phyloP scores from a whole-genome alignment of 2,329 filamentous ascomycete species.

The Eutypella sp. region DNA sequence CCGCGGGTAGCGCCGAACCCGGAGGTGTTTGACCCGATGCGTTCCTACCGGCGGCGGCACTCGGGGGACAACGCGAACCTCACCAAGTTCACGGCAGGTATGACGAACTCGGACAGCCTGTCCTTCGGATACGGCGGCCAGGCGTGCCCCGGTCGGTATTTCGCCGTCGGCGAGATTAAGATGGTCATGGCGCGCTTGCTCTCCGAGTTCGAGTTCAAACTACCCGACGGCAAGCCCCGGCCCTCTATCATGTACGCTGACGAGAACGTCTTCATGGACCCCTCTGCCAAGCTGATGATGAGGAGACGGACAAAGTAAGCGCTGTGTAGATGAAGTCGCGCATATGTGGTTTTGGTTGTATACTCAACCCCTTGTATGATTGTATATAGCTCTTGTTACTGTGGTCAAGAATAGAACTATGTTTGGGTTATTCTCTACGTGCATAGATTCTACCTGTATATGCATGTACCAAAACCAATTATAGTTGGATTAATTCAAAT shows the following conservation, averaged over 20 bases:
- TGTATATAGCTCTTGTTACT: too few relatives aligned
- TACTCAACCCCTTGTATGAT: too few relatives aligned
- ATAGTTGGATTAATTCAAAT: too few relatives aligned
- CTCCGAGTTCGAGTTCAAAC: slow-evolving; percentile 6
- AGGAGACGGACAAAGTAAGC: slow-evolving; percentile 1
- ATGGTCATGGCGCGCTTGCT: slow-evolving; percentile 5
- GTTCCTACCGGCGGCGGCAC: slow-evolving; percentile 10
- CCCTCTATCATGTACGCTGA: slow-evolving; percentile 3
- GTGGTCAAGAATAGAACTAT: too few relatives aligned
- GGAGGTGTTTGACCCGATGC: slow-evolving; percentile 10
- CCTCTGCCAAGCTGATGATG: slow-evolving; percentile 5
- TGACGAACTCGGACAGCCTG: slow-evolving; percentile 7
- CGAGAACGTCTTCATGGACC: slow-evolving; percentile 7
- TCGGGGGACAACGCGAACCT: slow-evolving; percentile 2
- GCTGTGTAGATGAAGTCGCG: too few relatives aligned
- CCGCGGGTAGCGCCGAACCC: slow-evolving; percentile 6
- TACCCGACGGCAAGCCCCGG: slow-evolving; percentile 1
- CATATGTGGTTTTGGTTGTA: too few relatives aligned
- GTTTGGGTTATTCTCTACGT: too few relatives aligned
- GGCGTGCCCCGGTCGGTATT: slow-evolving; percentile 9
- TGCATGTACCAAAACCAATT: too few relatives aligned
- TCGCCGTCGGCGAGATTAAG: slow-evolving; percentile 10
- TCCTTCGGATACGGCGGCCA: slow-evolving; percentile 10
- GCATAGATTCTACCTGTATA: too few relatives aligned
- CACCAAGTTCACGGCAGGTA: slow-evolving; percentile 4